Conservation (phyloP, 352 stramenopile genomes). For the Globisporangium solare region DNA sequence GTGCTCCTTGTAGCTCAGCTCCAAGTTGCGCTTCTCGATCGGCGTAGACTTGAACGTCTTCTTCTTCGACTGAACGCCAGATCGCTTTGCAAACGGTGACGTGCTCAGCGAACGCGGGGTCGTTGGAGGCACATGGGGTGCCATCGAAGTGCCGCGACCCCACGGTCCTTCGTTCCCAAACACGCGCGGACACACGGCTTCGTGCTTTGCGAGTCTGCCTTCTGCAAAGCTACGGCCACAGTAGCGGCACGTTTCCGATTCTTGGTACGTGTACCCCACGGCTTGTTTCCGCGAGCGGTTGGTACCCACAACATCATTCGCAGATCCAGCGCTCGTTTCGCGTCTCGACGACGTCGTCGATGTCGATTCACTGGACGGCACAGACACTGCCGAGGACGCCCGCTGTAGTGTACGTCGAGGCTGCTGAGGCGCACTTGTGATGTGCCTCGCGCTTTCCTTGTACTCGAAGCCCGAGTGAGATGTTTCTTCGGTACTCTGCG, state of each 20-base stretch:
- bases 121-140: slow-evolving; percentile 1
- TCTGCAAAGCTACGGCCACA: slow-evolving; percentile 77
- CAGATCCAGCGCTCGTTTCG: slow-evolving; percentile 8
- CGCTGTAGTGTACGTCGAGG: not conserved
- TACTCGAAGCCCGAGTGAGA: too few species aligned
- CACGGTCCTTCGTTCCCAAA: slow-evolving; percentile 74
- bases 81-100: not conserved
- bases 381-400: slow-evolving; percentile 3
- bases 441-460: too few species aligned
- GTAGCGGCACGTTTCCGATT: slow-evolving; percentile 70
- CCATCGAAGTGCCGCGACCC: slow-evolving; percentile 43
- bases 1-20: slow-evolving; percentile 71
- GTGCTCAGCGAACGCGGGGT: not conserved
- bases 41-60: slow-evolving; percentile 21
- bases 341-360: not conserved
- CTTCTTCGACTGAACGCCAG: not conserved
- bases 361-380: slow-evolving; percentile 2
- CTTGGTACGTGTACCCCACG: slow-evolving; percentile 10
- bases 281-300: not conserved
- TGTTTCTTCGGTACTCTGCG: too few species aligned
- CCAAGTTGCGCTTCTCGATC: slow-evolving; percentile 47
- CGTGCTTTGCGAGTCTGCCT: slow-evolving; percentile 75
- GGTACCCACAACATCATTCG: not conserved
- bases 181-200: slow-evolving; percentile 71
- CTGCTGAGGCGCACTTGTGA: too few species aligned